Evolutionary conservation across 177 flowering plant species (phyloP).

Genomic region (Vitis hybrid): DNA sequence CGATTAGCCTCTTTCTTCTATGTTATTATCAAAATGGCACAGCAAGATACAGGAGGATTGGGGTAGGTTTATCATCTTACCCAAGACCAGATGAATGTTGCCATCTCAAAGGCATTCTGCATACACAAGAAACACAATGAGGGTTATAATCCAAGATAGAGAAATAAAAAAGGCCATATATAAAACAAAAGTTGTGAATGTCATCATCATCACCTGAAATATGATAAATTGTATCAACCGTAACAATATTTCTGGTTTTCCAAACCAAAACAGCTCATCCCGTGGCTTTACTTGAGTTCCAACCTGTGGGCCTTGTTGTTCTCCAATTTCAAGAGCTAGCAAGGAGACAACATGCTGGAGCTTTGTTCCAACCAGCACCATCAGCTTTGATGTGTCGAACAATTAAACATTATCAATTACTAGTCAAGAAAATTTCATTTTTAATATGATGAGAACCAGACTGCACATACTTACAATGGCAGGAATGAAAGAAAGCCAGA

Average conservation of each 20-base stretch:
- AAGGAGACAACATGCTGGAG: conserved; percentile 91
- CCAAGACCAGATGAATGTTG: conserved; percentile 91
- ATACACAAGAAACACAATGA: conserved; percentile 15
- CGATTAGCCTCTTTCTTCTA: too few relatives aligned
- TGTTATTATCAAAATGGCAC: background rate
- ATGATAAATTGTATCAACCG: conserved; percentile 89
- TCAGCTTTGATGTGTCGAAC: conserved; percentile 47
- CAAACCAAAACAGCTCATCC: conserved; percentile 91
- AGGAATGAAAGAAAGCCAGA: conserved; percentile 97
- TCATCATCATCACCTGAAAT: conserved; percentile 64
- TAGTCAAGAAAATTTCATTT: background rate
- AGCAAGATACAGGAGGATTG: conserved; percentile 1
- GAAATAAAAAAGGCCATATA: background rate
- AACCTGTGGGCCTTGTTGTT: conserved; percentile 51
- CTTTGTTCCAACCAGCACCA: conserved; percentile 93
- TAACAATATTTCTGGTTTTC: conserved; percentile 76
- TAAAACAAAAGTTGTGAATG: background rate
- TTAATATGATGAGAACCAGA: background rate
- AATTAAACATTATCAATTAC: background rate
- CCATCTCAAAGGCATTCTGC: conserved; percentile 99
- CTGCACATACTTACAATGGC: conserved; percentile 61
- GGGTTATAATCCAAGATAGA: background rate
- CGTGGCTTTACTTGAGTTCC: conserved; percentile 83
- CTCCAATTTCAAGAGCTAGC: conserved; percentile 80
- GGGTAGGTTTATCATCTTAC: conserved; percentile 39